phyloP scores from a whole-genome alignment of 2,329 filamentous ascomycete species.

The Simplicillium sp. region DNA sequence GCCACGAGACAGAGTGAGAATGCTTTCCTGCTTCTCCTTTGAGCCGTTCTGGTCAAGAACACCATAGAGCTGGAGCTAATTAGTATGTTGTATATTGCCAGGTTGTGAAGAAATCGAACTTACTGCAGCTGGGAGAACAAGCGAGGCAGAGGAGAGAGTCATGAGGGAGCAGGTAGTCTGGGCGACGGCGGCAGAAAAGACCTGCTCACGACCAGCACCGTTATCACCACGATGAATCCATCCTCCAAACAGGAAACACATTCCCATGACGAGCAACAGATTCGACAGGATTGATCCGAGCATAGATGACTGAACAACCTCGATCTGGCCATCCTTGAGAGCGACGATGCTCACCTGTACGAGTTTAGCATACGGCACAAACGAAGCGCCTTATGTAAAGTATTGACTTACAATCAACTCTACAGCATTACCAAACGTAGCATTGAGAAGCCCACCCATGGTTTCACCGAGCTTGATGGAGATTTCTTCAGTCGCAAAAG shows the following conservation, averaged over 20 bases:
- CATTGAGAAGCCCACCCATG: constrained; percentile 64
- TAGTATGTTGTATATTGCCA: background rate
- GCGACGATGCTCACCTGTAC: constrained; percentile 85
- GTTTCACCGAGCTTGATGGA: constrained; percentile 64
- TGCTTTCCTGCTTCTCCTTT: constrained; percentile 40
- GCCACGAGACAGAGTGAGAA: constrained; percentile 64
- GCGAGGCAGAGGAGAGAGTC: constrained; percentile 65
- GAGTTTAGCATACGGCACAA: constrained; percentile 4
- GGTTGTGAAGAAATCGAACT: constrained; percentile 9
- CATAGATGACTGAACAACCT: constrained; percentile 97
- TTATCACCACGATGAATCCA: constrained; percentile 48
- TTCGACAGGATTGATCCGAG: constrained; percentile 93
- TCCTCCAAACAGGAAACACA: constrained; percentile 71
- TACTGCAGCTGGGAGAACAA: constrained; percentile 69
- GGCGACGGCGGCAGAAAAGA: constrained; percentile 66
- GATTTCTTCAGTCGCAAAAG: constrained; percentile 71
- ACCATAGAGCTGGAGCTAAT: constrained; percentile 46
- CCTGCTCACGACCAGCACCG: constrained; percentile 55
- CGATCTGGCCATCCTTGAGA: constrained; percentile 73
- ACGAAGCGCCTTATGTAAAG: background rate
- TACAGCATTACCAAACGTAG: constrained; percentile 72
- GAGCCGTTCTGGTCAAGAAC: constrained; percentile 41
- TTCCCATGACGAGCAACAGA: constrained; percentile 75
- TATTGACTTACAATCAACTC: constrained; percentile 58
- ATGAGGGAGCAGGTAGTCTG: constrained; percentile 69